These are phyloP conservation scores for Cystofilobasidium bisporidii DNA, from an alignment of 768 basidiomycete genomes.

Conservation along the genomic window DNA sequence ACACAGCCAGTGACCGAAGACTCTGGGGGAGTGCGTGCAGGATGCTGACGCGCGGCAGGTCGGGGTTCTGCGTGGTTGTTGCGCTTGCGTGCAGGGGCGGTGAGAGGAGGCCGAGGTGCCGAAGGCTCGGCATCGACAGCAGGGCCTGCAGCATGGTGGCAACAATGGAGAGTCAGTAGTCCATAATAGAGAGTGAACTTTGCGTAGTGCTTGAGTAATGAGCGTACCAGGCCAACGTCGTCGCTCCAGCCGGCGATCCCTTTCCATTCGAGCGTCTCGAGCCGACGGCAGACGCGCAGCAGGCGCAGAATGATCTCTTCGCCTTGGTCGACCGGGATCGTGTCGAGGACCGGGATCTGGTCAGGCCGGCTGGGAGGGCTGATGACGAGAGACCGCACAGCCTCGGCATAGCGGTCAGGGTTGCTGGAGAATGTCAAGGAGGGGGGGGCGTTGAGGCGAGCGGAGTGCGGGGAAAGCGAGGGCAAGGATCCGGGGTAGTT, in stretches of 20 bases:
- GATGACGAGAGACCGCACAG: constrained; percentile 6
- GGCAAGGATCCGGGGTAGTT: neutral
- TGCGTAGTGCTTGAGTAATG: too few relatives aligned
- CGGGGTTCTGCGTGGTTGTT: constrained; percentile 16
- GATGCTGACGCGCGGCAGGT: constrained; percentile 17
- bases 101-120: constrained; percentile 17
- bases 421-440: neutral
- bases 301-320: constrained; percentile 22
- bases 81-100: constrained; percentile 20
- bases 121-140: constrained; percentile 9
- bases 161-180: too few relatives aligned
- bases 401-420: constrained; percentile 12
- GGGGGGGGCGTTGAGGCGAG: neutral
- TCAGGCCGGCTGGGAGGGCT: constrained; percentile 10
- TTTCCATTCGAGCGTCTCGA: constrained; percentile 16
- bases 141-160: too few relatives aligned
- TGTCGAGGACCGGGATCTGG: neutral
- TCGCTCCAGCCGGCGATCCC: constrained; percentile 26
- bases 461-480: neutral
- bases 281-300: neutral
- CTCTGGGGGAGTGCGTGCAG: constrained; percentile 8
- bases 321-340: constrained; percentile 11
- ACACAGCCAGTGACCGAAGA: constrained; percentile 11
- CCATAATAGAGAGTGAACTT: too few relatives aligned
- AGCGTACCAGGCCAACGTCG: constrained; percentile 18